phyloP scores from a whole-genome alignment of 495 filamentous ascomycete species.

The Acidiella bohemica region DNA sequence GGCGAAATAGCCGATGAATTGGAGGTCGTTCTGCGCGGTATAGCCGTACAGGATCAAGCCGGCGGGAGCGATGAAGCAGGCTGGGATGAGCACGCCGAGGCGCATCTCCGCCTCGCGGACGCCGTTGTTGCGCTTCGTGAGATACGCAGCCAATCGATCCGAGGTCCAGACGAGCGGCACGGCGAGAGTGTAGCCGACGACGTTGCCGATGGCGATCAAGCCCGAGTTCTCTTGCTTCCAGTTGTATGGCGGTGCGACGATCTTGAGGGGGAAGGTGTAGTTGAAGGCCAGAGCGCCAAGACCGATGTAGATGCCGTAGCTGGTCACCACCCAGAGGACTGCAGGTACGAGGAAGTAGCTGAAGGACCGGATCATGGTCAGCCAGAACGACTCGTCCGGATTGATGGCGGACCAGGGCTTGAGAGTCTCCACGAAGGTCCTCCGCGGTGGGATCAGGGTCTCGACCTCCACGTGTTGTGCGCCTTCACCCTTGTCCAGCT shows the following conservation, averaged over 20 bases:
- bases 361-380: constrained; percentile 13
- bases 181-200: constrained; percentile 17
- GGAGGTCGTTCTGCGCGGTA: constrained; percentile 16
- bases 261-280: constrained; percentile 18
- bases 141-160: constrained; percentile 17
- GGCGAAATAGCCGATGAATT: constrained; percentile 21
- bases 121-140: constrained; percentile 13
- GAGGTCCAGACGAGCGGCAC: constrained; percentile 16
- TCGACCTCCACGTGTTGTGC: constrained; percentile 17
- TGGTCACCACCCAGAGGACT: constrained; percentile 15
- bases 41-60: constrained; percentile 18
- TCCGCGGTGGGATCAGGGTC: constrained; percentile 16
- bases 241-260: constrained; percentile 17
- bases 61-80: constrained; percentile 16
- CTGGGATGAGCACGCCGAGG: constrained; percentile 17
- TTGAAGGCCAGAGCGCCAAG: constrained; percentile 21
- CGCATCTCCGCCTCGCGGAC: constrained; percentile 21
- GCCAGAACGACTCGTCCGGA: constrained; percentile 14
- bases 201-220: constrained; percentile 17
- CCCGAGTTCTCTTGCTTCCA: constrained; percentile 15
- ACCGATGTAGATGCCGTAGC: constrained; percentile 20
- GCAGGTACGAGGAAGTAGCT: constrained; percentile 12
- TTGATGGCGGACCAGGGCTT: constrained; percentile 21
- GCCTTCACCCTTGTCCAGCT: constrained; percentile 5
- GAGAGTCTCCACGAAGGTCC: constrained; percentile 18